Conservation (phyloP, 2,329 filamentous ascomycete genomes). For the Fusarium palustre region DNA sequence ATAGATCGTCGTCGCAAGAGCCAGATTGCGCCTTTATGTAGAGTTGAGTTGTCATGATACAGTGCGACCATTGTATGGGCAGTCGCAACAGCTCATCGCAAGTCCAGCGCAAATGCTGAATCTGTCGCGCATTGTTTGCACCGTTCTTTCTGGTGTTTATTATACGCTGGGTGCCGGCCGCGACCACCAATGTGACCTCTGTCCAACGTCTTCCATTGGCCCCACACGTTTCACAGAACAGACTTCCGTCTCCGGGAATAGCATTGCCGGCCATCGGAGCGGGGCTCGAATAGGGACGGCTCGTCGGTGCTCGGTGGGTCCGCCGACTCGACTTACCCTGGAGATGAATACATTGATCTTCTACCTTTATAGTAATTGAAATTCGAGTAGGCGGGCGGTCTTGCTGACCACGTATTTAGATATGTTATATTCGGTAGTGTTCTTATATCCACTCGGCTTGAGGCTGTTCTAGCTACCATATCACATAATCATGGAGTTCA, state of each 20-base stretch:
- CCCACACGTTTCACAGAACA: slow-evolving; percentile 3
- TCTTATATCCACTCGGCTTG: fast-evolving
- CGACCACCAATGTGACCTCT: slow-evolving; percentile 29
- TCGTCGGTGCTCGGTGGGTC: slow-evolving; percentile 19
- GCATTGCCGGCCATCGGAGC: slow-evolving; percentile 41
- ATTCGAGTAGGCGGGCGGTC: neutral
- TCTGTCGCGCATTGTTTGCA: neutral
- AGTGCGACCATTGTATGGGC: neutral
- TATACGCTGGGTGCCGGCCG: slow-evolving; percentile 9
- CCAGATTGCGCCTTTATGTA: neutral
- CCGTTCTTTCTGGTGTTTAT: slow-evolving; percentile 34
- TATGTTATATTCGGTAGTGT: neutral
- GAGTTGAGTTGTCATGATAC: neutral
- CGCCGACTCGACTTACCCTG: slow-evolving; percentile 21
- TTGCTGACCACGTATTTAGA: neutral
- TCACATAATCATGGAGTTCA: too few species aligned
- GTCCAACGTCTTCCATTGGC: slow-evolving; percentile 25
- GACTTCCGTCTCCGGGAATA: slow-evolving; percentile 29
- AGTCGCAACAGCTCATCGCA: neutral
- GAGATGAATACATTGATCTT: neutral
- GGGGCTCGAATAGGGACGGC: slow-evolving; percentile 13
- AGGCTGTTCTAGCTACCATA: too few species aligned
- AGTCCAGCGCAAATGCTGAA: neutral
- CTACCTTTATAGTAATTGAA: neutral
- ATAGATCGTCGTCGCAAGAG: neutral